These are phyloP conservation scores for Claviceps sp. DNA, from an alignment of 2,329 filamentous ascomycete genomes.

Conservation along the genomic window DNA sequence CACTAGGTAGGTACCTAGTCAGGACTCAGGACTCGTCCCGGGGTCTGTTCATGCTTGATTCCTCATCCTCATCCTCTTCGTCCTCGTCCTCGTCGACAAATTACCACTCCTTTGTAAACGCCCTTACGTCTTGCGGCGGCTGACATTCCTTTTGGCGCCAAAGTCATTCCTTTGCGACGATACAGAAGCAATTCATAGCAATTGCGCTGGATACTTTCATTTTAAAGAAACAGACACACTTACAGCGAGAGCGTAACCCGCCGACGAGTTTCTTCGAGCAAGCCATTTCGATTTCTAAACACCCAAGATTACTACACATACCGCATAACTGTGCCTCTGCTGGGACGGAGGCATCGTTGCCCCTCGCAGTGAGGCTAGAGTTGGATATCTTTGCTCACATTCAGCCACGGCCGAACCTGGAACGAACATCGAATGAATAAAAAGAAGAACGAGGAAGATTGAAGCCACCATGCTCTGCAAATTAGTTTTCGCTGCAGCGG, in stretches of 20 bases:
- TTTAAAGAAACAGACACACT: no score
- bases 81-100: neutral
- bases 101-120: slow-evolving; percentile 2
- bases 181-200: neutral
- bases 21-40: neutral
- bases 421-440: neutral
- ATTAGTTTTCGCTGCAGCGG: slow-evolving; percentile 19
- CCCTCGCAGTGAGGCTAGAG: neutral
- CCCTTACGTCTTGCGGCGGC: neutral
- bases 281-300: neutral
- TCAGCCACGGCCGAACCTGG: no score
- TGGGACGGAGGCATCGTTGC: neutral
- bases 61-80: neutral
- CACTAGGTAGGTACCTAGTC: no score
- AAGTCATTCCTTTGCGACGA: neutral
- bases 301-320: neutral
- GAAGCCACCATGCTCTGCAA: slow-evolving; percentile 7
- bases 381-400: neutral
- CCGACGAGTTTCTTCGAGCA: neutral
- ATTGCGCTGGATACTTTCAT: no score
- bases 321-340: neutral
- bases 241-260: neutral
- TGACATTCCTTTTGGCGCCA: slow-evolving; percentile 1
- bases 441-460: neutral
- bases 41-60: neutral